phyloP scores from a whole-genome alignment of 352 stramenopile genomes.

The Phytopythium oedochilum region DNA sequence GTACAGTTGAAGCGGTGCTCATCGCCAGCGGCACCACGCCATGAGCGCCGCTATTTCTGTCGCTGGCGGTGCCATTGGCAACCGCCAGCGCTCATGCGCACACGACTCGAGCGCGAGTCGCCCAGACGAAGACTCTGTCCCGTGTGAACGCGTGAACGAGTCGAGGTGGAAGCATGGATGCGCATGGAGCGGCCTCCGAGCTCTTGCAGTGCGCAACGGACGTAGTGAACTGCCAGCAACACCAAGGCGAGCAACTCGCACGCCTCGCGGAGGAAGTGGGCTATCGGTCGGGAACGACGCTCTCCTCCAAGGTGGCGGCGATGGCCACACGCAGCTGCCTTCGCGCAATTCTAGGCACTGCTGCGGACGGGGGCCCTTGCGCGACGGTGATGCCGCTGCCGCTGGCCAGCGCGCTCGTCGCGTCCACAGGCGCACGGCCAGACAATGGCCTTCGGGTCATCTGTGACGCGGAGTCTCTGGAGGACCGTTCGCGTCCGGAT shows the following conservation, averaged over 20 bases:
- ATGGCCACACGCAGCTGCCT: neutral
- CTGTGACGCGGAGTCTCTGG: neutral
- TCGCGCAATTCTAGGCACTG: neutral
- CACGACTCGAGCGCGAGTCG: too few relatives aligned
- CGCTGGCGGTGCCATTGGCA: too few relatives aligned
- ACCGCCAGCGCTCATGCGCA: too few relatives aligned
- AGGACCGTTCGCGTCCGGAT: neutral
- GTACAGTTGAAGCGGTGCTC: conserved; percentile 3
- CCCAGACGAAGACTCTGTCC: too few relatives aligned
- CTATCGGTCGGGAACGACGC: neutral
- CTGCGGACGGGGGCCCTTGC: neutral
- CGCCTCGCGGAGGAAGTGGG: neutral
- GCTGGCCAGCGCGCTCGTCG: too few relatives aligned
- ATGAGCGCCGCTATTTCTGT: too few relatives aligned
- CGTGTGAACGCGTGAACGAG: too few relatives aligned
- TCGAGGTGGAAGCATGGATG: too few relatives aligned
- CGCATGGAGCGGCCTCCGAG: too few relatives aligned
- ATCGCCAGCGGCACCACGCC: too few relatives aligned
- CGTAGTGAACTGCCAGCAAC: neutral
- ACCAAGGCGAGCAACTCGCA: neutral
- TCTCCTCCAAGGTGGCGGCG: neutral
- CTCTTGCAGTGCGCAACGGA: too few relatives aligned
- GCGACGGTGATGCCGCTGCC: conserved; percentile 2
- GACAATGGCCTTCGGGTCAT: neutral
- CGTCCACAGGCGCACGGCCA: too few relatives aligned